Conservation (phyloP, 208 protist genomes). For the Acanthamoeba healyi region DNA sequence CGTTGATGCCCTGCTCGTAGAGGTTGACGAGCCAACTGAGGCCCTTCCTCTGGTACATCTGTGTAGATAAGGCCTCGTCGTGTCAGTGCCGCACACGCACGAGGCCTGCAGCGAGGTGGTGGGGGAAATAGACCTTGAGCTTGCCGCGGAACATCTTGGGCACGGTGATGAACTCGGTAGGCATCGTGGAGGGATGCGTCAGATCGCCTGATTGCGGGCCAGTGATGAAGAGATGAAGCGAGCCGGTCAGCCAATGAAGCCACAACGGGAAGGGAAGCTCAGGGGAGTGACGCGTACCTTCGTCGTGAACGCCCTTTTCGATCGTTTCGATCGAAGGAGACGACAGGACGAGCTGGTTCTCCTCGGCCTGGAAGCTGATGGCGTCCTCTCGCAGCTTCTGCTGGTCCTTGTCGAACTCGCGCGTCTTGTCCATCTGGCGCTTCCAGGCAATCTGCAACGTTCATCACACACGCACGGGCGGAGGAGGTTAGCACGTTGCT, state of each 20-base stretch:
- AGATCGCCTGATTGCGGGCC: neutral
- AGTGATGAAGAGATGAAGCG: neutral
- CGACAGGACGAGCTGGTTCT: neutral
- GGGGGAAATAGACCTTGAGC: neutral
- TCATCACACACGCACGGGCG: too few relatives aligned
- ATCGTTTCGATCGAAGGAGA: neutral
- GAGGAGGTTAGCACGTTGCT: neutral
- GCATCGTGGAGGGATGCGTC: neutral
- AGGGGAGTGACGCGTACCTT: neutral
- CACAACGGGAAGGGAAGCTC: neutral
- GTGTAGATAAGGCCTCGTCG: neutral
- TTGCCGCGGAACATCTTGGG: constrained; percentile 54
- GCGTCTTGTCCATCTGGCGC: constrained; percentile 74
- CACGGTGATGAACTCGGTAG: neutral
- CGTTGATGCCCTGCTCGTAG: constrained; percentile 87
- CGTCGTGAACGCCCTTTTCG: neutral
- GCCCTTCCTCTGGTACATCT: constrained; percentile 83
- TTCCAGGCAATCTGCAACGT: constrained; percentile 71
- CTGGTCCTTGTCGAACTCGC: constrained; percentile 80
- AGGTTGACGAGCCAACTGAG: constrained; percentile 85
- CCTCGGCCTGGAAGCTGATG: neutral
- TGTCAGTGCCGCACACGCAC: too few relatives aligned
- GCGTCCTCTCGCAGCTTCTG: constrained; percentile 33
- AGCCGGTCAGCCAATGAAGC: too few relatives aligned
- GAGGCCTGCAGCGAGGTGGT: neutral